These are phyloP conservation scores for Amylostereum areolatum DNA, from an alignment of 1,284 basidiomycete species.

Conservation along the genomic window DNA sequence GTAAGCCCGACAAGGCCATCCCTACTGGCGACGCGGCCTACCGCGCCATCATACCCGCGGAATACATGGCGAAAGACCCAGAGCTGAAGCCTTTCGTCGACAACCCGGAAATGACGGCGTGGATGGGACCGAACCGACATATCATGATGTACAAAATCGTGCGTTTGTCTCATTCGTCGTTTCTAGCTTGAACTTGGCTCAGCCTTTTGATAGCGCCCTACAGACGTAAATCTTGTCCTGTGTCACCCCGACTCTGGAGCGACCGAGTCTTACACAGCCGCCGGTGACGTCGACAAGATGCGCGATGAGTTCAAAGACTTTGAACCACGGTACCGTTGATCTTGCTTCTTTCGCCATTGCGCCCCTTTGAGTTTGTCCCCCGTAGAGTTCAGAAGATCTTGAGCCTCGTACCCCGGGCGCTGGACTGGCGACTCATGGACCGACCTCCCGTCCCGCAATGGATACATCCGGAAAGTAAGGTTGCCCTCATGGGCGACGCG, in stretches of 20 bases:
- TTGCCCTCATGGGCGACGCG: conserved; percentile 45
- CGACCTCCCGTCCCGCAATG: conserved; percentile 34
- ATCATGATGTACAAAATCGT: conserved; percentile 25
- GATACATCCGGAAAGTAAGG: conserved; percentile 40
- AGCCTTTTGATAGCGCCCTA: background rate
- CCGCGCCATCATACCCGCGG: conserved; percentile 21
- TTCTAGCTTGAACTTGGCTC: background rate
- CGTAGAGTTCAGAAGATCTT: conserved; percentile 29
- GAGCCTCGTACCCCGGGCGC: conserved; percentile 33
- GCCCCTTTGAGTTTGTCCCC: background rate
- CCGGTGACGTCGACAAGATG: conserved; percentile 26
- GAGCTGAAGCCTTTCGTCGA: conserved; percentile 21
- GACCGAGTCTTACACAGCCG: conserved; percentile 20
- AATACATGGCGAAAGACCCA: conserved; percentile 18
- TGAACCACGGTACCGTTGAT: conserved; percentile 25
- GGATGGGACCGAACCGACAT: conserved; percentile 25
- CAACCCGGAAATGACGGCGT: conserved; percentile 24
- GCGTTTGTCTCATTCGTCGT: conserved; percentile 5
- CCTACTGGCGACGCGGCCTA: conserved; percentile 27
- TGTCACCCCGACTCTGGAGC: conserved; percentile 24
- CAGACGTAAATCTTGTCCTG: conserved; percentile 20
- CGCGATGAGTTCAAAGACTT: conserved; percentile 22
- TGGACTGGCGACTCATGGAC: conserved; percentile 30
- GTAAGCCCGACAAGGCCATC: conserved; percentile 12
- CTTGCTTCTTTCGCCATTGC: background rate